Evolutionary conservation across 768 basidiomycete species (phyloP).

Genomic region (Rhizopogon roseolus): DNA sequence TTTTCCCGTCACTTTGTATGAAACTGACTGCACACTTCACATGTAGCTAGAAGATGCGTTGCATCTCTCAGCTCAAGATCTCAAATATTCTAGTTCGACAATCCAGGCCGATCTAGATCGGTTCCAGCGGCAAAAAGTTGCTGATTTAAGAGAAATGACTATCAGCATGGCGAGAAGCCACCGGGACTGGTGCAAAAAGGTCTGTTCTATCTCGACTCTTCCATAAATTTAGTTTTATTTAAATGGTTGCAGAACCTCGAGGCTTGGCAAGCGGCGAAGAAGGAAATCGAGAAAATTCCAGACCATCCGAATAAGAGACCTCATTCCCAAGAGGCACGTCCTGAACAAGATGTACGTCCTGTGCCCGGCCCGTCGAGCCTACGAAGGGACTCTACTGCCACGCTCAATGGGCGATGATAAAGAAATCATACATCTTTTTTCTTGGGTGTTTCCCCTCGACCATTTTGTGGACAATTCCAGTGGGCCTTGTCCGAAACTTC

Average conservation of each 20-base stretch:
- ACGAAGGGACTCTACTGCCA: slow-evolving; percentile 66
- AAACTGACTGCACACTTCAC: slow-evolving; percentile 10
- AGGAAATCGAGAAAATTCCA: slow-evolving; percentile 86
- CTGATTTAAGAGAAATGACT: slow-evolving; percentile 90
- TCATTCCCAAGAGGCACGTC: slow-evolving; percentile 28
- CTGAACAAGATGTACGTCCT: slow-evolving; percentile 25
- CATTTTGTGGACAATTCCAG: background rate
- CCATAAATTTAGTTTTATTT: slow-evolving; percentile 8
- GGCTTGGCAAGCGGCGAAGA: slow-evolving; percentile 95
- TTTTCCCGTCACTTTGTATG: slow-evolving; percentile 5
- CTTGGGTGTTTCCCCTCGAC: background rate
- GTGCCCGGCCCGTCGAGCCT: slow-evolving; percentile 32
- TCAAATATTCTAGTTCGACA: slow-evolving; percentile 94
- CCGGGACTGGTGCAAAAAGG: slow-evolving; percentile 96
- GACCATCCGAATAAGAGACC: slow-evolving; percentile 79
- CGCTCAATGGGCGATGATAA: slow-evolving; percentile 57
- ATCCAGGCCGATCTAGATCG: slow-evolving; percentile 97
- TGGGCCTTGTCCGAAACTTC: background rate
- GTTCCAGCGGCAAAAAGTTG: slow-evolving; percentile 98
- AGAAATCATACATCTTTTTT: background rate
- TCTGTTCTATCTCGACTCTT: slow-evolving; percentile 23
- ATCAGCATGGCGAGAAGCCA: slow-evolving; percentile 88
- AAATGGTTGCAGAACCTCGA: slow-evolving; percentile 73
- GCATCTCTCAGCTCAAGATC: slow-evolving; percentile 86
- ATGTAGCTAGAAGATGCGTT: slow-evolving; percentile 89